phyloP scores from a whole-genome alignment of 768 basidiomycete species.

The Lactarius sanguifluus region DNA sequence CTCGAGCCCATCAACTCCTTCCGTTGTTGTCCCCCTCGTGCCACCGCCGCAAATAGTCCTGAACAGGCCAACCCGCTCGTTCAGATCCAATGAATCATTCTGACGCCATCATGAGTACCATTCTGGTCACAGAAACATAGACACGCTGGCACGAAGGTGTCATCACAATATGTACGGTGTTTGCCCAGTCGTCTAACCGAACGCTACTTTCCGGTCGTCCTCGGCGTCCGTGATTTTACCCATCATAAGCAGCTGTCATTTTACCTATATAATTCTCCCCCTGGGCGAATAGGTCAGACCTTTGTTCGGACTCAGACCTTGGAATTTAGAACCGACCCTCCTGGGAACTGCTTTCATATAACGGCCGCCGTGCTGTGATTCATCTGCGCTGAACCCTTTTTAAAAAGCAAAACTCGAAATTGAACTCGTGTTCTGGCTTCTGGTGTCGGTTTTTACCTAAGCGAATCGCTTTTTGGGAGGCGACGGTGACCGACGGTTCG shows the following conservation, averaged over 20 bases:
- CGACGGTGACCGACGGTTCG: not conserved
- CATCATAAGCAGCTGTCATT: not conserved
- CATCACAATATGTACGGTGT: not conserved
- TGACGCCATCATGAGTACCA: not conserved
- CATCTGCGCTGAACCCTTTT: not conserved
- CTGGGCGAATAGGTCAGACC: not conserved
- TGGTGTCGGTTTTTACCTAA: not conserved
- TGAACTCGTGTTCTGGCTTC: slow-evolving; percentile 2
- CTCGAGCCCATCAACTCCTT: not conserved
- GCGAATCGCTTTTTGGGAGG: not conserved
- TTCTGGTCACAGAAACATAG: not conserved
- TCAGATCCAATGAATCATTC: not conserved
- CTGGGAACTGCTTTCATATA: not conserved
- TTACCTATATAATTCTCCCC: not conserved
- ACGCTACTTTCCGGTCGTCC: not conserved
- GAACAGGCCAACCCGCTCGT: not conserved
- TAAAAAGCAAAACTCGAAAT: not conserved
- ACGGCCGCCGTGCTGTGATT: not conserved
- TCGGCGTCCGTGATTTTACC: not conserved
- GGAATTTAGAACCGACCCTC: not conserved
- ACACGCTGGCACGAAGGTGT: not conserved
- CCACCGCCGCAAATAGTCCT: not conserved
- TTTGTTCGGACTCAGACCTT: not conserved
- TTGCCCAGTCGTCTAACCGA: not conserved
- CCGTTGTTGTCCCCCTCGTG: not conserved